These are phyloP conservation scores for Myrica gale DNA, from an alignment of 306 rosid species.

Conservation along the genomic window DNA sequence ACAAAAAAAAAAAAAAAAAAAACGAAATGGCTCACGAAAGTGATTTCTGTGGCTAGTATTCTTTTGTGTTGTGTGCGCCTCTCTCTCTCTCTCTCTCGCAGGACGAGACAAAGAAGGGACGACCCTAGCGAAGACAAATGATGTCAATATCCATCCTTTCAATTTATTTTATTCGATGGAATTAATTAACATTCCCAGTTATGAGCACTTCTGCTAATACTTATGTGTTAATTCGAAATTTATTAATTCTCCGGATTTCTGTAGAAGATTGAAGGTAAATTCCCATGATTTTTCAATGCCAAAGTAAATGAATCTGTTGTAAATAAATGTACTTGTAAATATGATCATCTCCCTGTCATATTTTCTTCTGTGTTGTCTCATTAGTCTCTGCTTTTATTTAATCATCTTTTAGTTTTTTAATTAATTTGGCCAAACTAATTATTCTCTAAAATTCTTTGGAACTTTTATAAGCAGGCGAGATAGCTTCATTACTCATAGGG, in stretches of 20 bases:
- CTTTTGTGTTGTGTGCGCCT: slow-evolving; percentile 21
- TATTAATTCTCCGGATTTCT: neutral
- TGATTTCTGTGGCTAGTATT: slow-evolving; percentile 18
- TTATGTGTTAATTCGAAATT: neutral
- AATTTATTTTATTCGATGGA: slow-evolving; percentile 29
- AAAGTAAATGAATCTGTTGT: no score
- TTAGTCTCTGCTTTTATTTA: neutral
- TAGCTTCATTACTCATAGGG: slow-evolving; percentile 89
- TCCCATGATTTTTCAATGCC: no score
- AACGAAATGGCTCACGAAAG: slow-evolving; percentile 21
- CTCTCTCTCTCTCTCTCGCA: slow-evolving; percentile 5
- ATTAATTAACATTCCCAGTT: neutral
- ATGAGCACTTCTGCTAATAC: neutral
- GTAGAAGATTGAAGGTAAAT: no score
- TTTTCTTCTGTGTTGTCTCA: neutral
- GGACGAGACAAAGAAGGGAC: slow-evolving; percentile 22
- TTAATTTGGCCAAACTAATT: no score
- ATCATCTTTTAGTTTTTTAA: neutral
- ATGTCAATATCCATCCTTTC: slow-evolving; percentile 20
- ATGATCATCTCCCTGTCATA: neutral
- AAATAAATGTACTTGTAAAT: neutral
- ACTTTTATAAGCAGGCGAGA: slow-evolving; percentile 63
- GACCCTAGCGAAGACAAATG: slow-evolving; percentile 24
- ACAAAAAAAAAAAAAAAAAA: no score
- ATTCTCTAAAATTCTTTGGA: neutral